Evolutionary conservation across 1,284 basidiomycete genomes (phyloP).

Genomic region (Malassezia pachydermatis): DNA sequence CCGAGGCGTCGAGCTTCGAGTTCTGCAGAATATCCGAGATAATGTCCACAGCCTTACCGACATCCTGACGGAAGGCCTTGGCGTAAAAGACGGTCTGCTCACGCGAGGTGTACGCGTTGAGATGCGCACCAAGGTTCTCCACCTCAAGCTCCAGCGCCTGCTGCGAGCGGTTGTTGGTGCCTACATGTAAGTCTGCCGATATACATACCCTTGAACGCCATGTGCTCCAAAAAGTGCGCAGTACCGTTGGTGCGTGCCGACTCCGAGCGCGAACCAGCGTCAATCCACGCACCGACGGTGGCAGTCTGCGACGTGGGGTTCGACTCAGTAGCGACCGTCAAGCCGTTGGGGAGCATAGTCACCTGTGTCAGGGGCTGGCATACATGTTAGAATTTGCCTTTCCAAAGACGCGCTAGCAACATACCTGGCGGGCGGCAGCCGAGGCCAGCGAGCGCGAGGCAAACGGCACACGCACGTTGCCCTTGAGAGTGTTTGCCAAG

Average conservation of each 20-base stretch:
- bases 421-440: slow-evolving; percentile 8
- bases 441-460: slow-evolving; percentile 14
- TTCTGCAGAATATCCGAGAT: slow-evolving; percentile 97
- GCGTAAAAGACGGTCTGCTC: slow-evolving; percentile 99
- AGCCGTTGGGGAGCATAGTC: slow-evolving; percentile 40
- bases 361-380: slow-evolving; percentile 40
- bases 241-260: slow-evolving; percentile 86
- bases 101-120: slow-evolving; percentile 96
- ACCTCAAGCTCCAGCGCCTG: slow-evolving; percentile 91
- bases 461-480: slow-evolving; percentile 10
- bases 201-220: slow-evolving; percentile 56
- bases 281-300: slow-evolving; percentile 97
- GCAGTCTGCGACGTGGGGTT: slow-evolving; percentile 92
- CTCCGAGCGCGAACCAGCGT: slow-evolving; percentile 93
- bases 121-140: slow-evolving; percentile 91
- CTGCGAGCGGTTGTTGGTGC: slow-evolving; percentile 79
- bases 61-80: slow-evolving; percentile 95
- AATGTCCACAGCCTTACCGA: slow-evolving; percentile 82
- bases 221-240: slow-evolving; percentile 96
- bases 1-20: slow-evolving; percentile 77
- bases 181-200: slow-evolving; percentile 47
- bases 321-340: slow-evolving; percentile 57
- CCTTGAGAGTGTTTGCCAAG: slow-evolving; percentile 15
- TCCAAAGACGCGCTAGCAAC: background rate
- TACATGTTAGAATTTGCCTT: slow-evolving; percentile 1